Base-by-base conservation (phyloP, 768 basidiomycete species). In the Termitomyces bulborhizus region DNA sequence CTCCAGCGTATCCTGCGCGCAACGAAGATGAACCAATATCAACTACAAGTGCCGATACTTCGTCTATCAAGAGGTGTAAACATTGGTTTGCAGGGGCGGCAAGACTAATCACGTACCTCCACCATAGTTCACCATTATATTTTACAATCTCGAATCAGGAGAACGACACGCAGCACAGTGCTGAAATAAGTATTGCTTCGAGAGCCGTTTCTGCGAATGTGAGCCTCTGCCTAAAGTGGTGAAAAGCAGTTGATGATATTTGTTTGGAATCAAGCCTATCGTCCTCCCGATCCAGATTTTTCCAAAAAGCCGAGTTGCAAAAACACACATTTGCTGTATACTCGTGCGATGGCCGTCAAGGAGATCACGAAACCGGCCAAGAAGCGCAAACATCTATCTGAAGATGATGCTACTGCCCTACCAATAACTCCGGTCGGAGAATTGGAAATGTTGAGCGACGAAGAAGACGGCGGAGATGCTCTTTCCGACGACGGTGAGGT, bases 1-100 rank as follows among this genome's bases (percentile, higher is more conserved):
- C 96, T 45, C 97, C 97, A 11, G 97, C 96, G 69, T 98, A 97
- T 51, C 97, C 97, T 11, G 93, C 93, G 67, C 97, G 86, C 52
- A 95, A 74, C 8, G 93, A 88, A 26, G 89, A 88, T 11, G 90
- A 78, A 29, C 97, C 97, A 66, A 98, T 88, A 74, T 99, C 97
- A 37, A 99, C 75, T 24, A 98, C 97, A 51, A 98, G 76, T 31
- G 96, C 97, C 36, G 93, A 89, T n/a, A 98, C 93, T 74, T 98
- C 95, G 68, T 98, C 95, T 97, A 57, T 64, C 18, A 57, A 54
- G 31, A 29, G 29, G 37, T 18, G 49, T 57, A 12, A 46, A 47
- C 42, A 9, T 37, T 57, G 34, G 54, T 55, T 57, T n/a, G 9
- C 45, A 9, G 39, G 39, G 24, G 3, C 6, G n/a, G 11, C n/a